These are phyloP conservation scores for Penicilliopsis zonata DNA, from an alignment of 495 filamentous ascomycete species.

Conservation along the genomic window DNA sequence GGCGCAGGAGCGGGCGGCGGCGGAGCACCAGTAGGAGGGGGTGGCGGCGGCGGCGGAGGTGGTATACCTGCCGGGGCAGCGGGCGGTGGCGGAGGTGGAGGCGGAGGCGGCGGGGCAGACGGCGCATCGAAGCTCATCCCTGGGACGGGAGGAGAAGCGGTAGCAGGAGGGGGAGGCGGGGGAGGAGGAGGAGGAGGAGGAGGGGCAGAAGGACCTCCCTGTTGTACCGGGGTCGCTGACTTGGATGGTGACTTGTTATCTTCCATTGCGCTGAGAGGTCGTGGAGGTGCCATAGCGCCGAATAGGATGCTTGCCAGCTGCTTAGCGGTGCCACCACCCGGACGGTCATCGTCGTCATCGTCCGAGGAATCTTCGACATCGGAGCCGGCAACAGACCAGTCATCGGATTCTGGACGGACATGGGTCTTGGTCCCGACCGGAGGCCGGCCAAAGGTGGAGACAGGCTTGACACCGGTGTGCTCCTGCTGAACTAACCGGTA, in stretches of 20 bases:
- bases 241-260: conserved; percentile 49
- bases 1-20: conserved; percentile 28
- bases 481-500: conserved; percentile 61
- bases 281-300: conserved; percentile 91
- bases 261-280: conserved; percentile 73
- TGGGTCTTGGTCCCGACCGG: conserved; percentile 38
- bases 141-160: conserved; percentile 13
- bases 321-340: conserved; percentile 70
- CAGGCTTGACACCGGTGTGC: conserved; percentile 15
- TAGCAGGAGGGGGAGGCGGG: conserved; percentile 14
- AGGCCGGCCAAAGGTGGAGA: conserved; percentile 22
- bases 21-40: conserved; percentile 35
- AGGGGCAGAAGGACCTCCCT: conserved; percentile 15
- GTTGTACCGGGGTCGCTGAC: conserved; percentile 26
- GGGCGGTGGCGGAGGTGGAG: conserved; percentile 27
- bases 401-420: conserved; percentile 62
- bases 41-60: conserved; percentile 36
- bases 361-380: conserved; percentile 54
- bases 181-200: conserved; percentile 28
- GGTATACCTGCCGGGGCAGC: conserved; percentile 18
- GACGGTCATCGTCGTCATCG: conserved; percentile 58
- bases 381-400: conserved; percentile 76
- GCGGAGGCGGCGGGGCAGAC: conserved; percentile 40
- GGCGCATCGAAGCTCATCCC: conserved; percentile 4
- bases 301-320: conserved; percentile 90